Evolutionary conservation across 768 basidiomycete species (phyloP), one percentile per base, ranked within the genome.

Genomic region (Pluteus cervinus): DNA sequence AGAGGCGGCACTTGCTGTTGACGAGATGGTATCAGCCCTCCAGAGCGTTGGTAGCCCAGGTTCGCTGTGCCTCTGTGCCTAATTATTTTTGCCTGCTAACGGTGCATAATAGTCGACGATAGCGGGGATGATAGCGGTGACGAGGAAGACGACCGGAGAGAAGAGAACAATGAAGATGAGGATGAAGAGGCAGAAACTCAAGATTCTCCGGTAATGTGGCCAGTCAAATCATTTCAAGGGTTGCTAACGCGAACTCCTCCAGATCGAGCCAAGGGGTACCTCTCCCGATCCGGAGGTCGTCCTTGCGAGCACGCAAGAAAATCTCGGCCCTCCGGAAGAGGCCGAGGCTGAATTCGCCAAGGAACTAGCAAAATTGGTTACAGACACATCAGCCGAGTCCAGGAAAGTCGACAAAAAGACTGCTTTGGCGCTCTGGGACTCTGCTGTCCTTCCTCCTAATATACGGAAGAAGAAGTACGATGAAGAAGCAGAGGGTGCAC

Each of bases 301-400:
- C 29, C 73, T 82, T 23, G 78, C 80, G 20, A 69, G 60, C 39
- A 53, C 63, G 9, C 77, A 83, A 47, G 89, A 92, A 51, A 67
- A 71, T 39, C 66, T 88, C 26, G 90, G 89, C 5, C 86, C 88
- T 1, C 79, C 85, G 7, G 83, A 89, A 46, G 91, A 93, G 52
- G 90, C 86, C 14, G 87, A 94, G 32, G 86, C 81, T 2, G 94
- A 93, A 23, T 99, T 99, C 52, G 87, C 84, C 7, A 90, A 90
- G 56, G 96, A 98, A 56, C 74, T 99, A 14, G 91, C 94, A 3
- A 97, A 87, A 63, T 80, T 99, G 65, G 80, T 97, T 33, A 90
- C 87, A 1, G 90, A 94, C 49, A 82, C 78, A 11, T 86, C 89
- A 12, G 62, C 75, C 0, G 90, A 96, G 47, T 75, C 83, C 3